These are phyloP conservation scores for Colletotrichum caudatum DNA, from an alignment of 2,329 filamentous ascomycete species.

Conservation along the genomic window DNA sequence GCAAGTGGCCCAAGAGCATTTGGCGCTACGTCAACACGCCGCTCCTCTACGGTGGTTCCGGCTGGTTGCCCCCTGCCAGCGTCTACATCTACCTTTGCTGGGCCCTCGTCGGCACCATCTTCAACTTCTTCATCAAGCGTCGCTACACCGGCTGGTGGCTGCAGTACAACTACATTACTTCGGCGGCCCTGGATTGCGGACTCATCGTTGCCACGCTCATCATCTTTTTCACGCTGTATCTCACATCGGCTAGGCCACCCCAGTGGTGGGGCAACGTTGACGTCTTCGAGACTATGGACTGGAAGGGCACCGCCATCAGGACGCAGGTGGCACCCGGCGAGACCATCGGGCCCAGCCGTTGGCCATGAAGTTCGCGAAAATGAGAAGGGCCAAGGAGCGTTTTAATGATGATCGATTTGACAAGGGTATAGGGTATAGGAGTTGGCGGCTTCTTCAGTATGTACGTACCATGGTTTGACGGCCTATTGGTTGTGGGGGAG, in stretches of 20 bases:
- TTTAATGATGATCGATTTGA: constrained; percentile 30
- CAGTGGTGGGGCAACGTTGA: constrained; percentile 73
- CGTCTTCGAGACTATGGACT: constrained; percentile 61
- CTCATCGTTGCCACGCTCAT: constrained; percentile 74
- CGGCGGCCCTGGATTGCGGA: constrained; percentile 77
- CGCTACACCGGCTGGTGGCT: constrained; percentile 80
- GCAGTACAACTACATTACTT: constrained; percentile 82
- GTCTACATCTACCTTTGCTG: constrained; percentile 79
- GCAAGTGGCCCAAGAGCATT: constrained; percentile 69
- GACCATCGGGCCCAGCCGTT: constrained; percentile 64
- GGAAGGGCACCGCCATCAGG: constrained; percentile 57
- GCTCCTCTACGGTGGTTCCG: constrained; percentile 74
- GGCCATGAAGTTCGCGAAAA: constrained; percentile 52
- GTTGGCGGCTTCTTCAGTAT: constrained; percentile 28
- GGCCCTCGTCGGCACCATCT: constrained; percentile 74
- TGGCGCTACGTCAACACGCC: constrained; percentile 77
- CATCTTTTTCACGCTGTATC: constrained; percentile 76
- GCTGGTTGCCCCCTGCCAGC: constrained; percentile 75
- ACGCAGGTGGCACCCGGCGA: constrained; percentile 56
- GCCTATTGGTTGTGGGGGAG: constrained; percentile 26
- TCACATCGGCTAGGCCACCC: constrained; percentile 67
- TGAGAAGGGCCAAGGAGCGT: constrained; percentile 3
- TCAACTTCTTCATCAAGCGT: constrained; percentile 76
- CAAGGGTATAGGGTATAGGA: constrained; percentile 25
- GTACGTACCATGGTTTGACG: constrained; percentile 20